phyloP scores from a whole-genome alignment of 2,329 filamentous ascomycete species.

The Colletotrichum filicis region DNA sequence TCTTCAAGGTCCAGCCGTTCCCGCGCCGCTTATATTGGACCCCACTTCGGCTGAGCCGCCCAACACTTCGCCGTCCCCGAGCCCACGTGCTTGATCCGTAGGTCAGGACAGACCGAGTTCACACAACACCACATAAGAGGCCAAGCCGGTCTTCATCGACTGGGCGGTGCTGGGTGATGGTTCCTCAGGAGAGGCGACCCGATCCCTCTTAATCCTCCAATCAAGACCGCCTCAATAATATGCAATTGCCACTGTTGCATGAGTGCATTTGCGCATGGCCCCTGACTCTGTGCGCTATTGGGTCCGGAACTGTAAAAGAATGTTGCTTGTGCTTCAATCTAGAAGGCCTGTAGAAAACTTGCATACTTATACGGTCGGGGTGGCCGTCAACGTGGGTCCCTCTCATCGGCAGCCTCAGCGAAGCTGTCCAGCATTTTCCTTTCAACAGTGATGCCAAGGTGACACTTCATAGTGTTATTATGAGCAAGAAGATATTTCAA shows the following conservation, averaged over 20 bases:
- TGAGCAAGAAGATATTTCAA: background rate
- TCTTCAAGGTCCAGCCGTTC: background rate
- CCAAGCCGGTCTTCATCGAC: conserved; percentile 2
- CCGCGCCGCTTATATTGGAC: conserved; percentile 2
- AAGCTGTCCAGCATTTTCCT: background rate
- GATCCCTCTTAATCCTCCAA: background rate
- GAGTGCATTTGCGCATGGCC: background rate
- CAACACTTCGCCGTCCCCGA: conserved; percentile 13
- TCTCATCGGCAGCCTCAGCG: background rate
- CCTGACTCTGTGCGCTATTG: background rate
- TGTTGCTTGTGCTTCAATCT: background rate
- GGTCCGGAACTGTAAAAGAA: background rate
- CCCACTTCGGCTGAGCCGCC: conserved; percentile 20
- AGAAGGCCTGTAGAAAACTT: conserved; percentile 9
- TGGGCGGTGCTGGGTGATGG: conserved; percentile 18
- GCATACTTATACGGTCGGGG: background rate
- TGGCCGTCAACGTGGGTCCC: background rate
- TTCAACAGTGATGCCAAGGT: background rate
- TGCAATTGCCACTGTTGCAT: conserved; percentile 8
- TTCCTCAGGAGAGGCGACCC: background rate
- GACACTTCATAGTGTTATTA: background rate
- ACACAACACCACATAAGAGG: background rate
- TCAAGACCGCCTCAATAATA: background rate
- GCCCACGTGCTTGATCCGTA: conserved; percentile 32
- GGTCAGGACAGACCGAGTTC: conserved; percentile 21